These are phyloP conservation scores for Cytospora mali DNA, from an alignment of 2,329 filamentous ascomycete genomes.

Conservation along the genomic window DNA sequence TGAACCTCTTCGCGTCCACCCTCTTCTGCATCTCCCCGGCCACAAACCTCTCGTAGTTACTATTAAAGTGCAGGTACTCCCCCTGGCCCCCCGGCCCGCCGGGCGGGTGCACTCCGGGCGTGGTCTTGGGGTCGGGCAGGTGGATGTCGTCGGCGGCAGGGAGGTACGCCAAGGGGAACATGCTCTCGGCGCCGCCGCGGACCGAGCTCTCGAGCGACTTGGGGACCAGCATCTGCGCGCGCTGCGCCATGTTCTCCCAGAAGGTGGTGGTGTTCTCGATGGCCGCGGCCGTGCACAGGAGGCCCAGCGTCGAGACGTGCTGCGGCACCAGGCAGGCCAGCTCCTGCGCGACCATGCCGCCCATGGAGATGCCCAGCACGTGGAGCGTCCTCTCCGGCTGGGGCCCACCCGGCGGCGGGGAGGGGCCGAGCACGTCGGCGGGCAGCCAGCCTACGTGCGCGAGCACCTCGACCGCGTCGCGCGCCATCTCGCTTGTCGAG, in stretches of 20 bases:
- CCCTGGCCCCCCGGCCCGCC: constrained; percentile 22
- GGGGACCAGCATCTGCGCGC: constrained; percentile 64
- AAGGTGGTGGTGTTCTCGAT: constrained; percentile 65
- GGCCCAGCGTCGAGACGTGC: constrained; percentile 57
- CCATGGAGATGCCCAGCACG: constrained; percentile 79
- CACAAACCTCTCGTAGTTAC: constrained; percentile 80
- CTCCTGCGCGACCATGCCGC: constrained; percentile 92
- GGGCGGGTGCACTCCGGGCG: constrained; percentile 43
- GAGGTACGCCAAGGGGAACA: constrained; percentile 70
- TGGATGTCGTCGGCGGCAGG: constrained; percentile 58
- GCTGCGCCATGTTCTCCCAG: constrained; percentile 63
- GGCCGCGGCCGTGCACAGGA: constrained; percentile 63
- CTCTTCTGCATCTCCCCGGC: constrained; percentile 79
- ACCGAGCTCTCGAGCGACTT: constrained; percentile 71
- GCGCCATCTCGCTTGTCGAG: constrained; percentile 83
- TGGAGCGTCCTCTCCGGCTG: constrained; percentile 53
- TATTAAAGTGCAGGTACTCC: constrained; percentile 62
- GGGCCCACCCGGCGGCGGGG: constrained; percentile 27
- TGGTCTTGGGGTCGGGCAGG: constrained; percentile 49
- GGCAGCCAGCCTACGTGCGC: constrained; percentile 69
- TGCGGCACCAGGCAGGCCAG: constrained; percentile 58
- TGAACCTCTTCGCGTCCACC: constrained; percentile 61
- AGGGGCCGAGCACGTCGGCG: constrained; percentile 21
- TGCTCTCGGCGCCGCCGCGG: constrained; percentile 61
- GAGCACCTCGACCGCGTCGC: constrained; percentile 71